A percentile compares a stretch with the other conserved stretches of the same genome.
Evolutionary conservation across 2,329 filamentous ascomycete genomes (phyloP).

Genomic region (Tolypocladium paradoxum): DNA sequence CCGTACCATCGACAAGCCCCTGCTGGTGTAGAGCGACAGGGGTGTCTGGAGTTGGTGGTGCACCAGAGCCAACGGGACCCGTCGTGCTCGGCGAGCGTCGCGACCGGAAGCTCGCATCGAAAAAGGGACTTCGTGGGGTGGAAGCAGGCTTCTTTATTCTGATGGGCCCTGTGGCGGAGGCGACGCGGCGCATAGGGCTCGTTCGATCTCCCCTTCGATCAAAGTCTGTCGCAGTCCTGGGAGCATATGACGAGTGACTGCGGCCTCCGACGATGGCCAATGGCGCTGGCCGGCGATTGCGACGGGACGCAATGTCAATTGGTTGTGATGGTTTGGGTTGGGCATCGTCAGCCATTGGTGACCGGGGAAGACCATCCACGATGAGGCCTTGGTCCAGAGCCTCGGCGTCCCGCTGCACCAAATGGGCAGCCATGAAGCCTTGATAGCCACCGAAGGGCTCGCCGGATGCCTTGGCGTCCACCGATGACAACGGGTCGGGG

Average conservation of each 20-base stretch:
- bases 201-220: slow-evolving; percentile 31
- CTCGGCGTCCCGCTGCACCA: neutral
- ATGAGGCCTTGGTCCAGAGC: neutral
- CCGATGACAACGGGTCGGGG: slow-evolving; percentile 3
- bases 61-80: slow-evolving; percentile 26
- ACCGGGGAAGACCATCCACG: slow-evolving; percentile 1
- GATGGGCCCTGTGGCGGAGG: slow-evolving; percentile 35
- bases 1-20: slow-evolving; percentile 26
- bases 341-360: slow-evolving; percentile 5
- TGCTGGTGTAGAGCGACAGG: slow-evolving; percentile 29
- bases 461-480: slow-evolving; percentile 4
- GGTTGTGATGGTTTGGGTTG: slow-evolving; percentile 37
- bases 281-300: slow-evolving; percentile 33
- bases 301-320: slow-evolving; percentile 42
- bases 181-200: slow-evolving; percentile 42
- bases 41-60: slow-evolving; percentile 40
- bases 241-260: slow-evolving; percentile 28
- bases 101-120: slow-evolving; percentile 35
- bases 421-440: neutral
- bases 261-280: slow-evolving; percentile 35
- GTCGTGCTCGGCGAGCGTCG: slow-evolving; percentile 30
- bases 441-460: slow-evolving; percentile 5
- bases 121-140: slow-evolving; percentile 25
- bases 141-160: slow-evolving; percentile 20
- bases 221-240: slow-evolving; percentile 38